Evolutionary conservation across 495 filamentous ascomycete species (phyloP), one percentile per base, ranked within the genome.

Genomic region (Trypethelium eluteriae): DNA sequence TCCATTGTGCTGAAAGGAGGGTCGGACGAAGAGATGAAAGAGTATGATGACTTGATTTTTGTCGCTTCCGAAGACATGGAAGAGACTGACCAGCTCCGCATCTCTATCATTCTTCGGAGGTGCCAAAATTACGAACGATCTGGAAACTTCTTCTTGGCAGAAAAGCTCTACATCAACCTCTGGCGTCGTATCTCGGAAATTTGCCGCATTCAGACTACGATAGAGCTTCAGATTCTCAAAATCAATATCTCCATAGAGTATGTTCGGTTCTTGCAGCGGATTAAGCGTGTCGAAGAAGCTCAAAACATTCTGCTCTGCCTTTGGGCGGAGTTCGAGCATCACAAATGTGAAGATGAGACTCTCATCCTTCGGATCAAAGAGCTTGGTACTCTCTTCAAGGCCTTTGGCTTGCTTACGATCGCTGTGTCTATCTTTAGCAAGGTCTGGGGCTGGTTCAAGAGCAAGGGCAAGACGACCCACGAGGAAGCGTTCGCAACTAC

Each of bases 141-240:
- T 34, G 53, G 53, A 36, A 7, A 59, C 3, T 59, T 4, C 25
- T 59, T 59, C 53, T 59, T 59, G 32, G 53, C 53, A 36, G 53
- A 59, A 36, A 36, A 59, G 18, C 53, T 35, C 25, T 59, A 59
- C 32, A 34, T 59, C 53, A 36, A 59, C 7, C 32, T 35, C 32
- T 59, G 53, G 53, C 53, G 53, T 59, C 53, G 53, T 5, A 59
- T 59, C 53, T 59, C 53, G 7, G 53, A 59, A 32, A 59, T 35
- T 10, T 59, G 53, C 32, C 53, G 53, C 7, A 9, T 59, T 14
- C 4, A 59, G 3, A 14, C n/a, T 32, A 35, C 53, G 0, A 34
- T 59, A 18, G 53, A 59, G 53, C 32, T 35, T 14, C 53, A 59
- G 32, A 59, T 59, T 36, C 3, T 14, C 25, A 59, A 59, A 18